Conservation (phyloP, 78 protist genomes). For the Dictyostelium citrinum region DNA sequence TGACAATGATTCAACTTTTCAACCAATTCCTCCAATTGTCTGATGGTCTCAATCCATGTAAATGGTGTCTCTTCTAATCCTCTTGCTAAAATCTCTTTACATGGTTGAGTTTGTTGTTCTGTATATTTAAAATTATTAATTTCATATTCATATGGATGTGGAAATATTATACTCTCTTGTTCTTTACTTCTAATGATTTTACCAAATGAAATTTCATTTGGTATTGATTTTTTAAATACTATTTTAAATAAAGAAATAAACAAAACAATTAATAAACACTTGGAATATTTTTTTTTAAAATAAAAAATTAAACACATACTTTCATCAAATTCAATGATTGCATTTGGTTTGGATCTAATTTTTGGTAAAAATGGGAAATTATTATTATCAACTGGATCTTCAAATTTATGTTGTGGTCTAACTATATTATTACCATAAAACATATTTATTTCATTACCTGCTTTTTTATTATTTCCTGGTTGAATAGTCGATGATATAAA, state of each 20-base stretch:
- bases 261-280: not conserved
- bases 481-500: constrained; percentile 25
- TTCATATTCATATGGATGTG: constrained; percentile 85
- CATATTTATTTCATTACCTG: constrained; percentile 48
- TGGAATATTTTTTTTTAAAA: too few relatives aligned
- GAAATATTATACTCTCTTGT: constrained; percentile 55
- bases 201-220: constrained; percentile 36
- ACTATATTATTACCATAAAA: constrained; percentile 68
- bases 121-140: not conserved
- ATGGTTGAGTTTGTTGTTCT: constrained; percentile 17
- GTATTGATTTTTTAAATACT: constrained; percentile 23
- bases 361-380: constrained; percentile 86
- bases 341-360: constrained; percentile 83
- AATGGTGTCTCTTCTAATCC: constrained; percentile 77
- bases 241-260: not conserved
- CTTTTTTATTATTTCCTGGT: not conserved
- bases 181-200: constrained; percentile 46
- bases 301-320: not conserved
- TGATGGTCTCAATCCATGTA: constrained; percentile 74
- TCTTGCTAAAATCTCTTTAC: constrained; percentile 12
- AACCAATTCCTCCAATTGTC: constrained; percentile 54
- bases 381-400: constrained; percentile 80
- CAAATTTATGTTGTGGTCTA: constrained; percentile 79
- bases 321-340: constrained; percentile 13
- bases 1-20: not conserved